Percentiles rank a stretch among this genome's conserved stretches.
These are phyloP conservation scores for Heliosperma pusillum DNA, from an alignment of 148 eudicot species.

Conservation along the genomic window DNA sequence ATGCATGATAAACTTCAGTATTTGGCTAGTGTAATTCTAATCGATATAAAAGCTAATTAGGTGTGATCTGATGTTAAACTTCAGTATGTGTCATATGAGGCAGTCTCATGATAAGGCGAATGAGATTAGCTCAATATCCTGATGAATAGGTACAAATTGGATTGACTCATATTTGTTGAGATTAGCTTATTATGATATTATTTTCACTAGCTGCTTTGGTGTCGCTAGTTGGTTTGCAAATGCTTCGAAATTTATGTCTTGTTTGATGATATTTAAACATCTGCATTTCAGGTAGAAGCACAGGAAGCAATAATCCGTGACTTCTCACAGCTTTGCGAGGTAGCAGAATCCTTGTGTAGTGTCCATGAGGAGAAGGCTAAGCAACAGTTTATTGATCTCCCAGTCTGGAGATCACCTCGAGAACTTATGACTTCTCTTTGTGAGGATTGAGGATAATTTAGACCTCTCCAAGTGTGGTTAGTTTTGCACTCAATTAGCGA, in stretches of 20 bases:
- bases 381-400: slow-evolving; percentile 43
- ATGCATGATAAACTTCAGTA: too few relatives aligned
- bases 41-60: too few relatives aligned
- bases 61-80: too few relatives aligned
- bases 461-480: neutral
- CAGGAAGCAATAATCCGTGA: slow-evolving; percentile 54
- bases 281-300: slow-evolving; percentile 48
- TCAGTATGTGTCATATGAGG: too few relatives aligned
- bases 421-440: slow-evolving; percentile 55
- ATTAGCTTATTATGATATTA: too few relatives aligned
- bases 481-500: slow-evolving; percentile 6
- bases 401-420: slow-evolving; percentile 53
- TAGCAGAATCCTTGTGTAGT: slow-evolving; percentile 53
- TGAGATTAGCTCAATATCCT: too few relatives aligned
- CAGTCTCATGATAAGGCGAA: too few relatives aligned
- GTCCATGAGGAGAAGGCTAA: slow-evolving; percentile 44
- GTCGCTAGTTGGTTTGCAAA: too few relatives aligned
- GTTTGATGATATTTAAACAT: neutral
- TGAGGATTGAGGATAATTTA: slow-evolving; percentile 28
- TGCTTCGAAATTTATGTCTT: neutral
- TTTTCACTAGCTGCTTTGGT: neutral
- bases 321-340: slow-evolving; percentile 54
- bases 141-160: too few relatives aligned
- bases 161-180: too few relatives aligned
- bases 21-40: too few relatives aligned